Evolutionary conservation across 2,329 filamentous ascomycete species (phyloP), one percentile per base, ranked within the genome.

Genomic region (Diaporthe velutina): DNA sequence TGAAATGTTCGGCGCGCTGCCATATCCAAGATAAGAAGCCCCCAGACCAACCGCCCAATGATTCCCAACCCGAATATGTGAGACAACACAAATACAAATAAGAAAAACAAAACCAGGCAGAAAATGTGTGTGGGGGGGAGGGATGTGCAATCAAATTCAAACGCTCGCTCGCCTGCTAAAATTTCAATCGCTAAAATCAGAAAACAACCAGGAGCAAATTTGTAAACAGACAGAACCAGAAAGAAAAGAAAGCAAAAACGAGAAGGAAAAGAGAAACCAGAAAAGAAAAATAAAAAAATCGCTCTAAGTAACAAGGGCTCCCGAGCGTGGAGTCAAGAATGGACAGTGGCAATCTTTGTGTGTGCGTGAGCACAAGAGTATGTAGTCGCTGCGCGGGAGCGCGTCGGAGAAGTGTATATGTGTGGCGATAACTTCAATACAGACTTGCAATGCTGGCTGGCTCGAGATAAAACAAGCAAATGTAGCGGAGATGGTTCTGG

Each of bases 111-210:
- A 77, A 71, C 28, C 15, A 67, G 50, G 35, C 22, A 71, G 15
- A 70, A 17, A 17, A 15, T 64, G 40, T 48, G 61, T 25, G 19
- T 25, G 52, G 45, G 48, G 50, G 42, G 22, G 6, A 33, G 35
- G 60, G 73, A 45, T 45, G 58, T 64, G 50, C 45, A 54, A 64
- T 74, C 52, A 38, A 80, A 80, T 81, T 78, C 81, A 82, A 80
- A 84, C 81, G 85, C 82, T 83, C 81, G 80, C 81, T 83, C 80
- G 80, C 81, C 82, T 81, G 80, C 81, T 83, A 80, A 78, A 73
- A 72, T 55, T 45, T 64, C 57, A 72, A 10, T 64, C 70, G 70
- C 70, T 50, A 77, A 76, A 80, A 71, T 79, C 75, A 77, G 72
- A 77, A 76, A 78, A 75, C 76, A 78, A 79, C 77, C 72, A 66